A percentile compares a stretch with the other conserved stretches of the same genome.
These are phyloP conservation scores for Aspergillus sp. DNA, from an alignment of 2,329 filamentous ascomycete species.

Conservation along the genomic window DNA sequence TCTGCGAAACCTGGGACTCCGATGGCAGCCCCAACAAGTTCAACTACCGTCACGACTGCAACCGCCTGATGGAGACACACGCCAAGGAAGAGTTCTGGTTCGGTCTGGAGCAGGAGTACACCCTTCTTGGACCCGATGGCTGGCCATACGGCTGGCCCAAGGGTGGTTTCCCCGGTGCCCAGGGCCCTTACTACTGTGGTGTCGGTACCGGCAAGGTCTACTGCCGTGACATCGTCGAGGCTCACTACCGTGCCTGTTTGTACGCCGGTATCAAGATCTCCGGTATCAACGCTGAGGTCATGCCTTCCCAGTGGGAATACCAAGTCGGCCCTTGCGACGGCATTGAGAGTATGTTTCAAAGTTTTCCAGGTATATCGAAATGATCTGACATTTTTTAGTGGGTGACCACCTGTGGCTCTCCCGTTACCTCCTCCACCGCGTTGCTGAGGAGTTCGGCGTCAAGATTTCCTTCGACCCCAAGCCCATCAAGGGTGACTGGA, in stretches of 20 bases:
- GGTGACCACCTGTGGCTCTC: constrained; percentile 97
- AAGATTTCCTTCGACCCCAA: constrained; percentile 96
- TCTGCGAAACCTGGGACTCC: constrained; percentile 91
- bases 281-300: constrained; percentile 98
- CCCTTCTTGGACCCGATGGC: constrained; percentile 80
- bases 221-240: constrained; percentile 96
- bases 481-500: constrained; percentile 95
- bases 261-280: constrained; percentile 92
- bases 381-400: constrained; percentile 56
- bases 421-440: constrained; percentile 84
- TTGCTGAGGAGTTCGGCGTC: constrained; percentile 94
- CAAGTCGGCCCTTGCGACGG: constrained; percentile 90
- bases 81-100: constrained; percentile 90
- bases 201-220: constrained; percentile 96
- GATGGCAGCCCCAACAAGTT: constrained; percentile 97
- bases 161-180: constrained; percentile 86
- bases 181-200: constrained; percentile 97
- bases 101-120: constrained; percentile 98
- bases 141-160: constrained; percentile 92
- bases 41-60: constrained; percentile 94
- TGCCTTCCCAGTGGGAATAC: constrained; percentile 98
- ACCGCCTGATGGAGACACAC: constrained; percentile 87
- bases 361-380: neutral
- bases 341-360: constrained; percentile 71
- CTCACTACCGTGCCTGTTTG: constrained; percentile 88